These are phyloP conservation scores for Aaosphaeria pasadenensis DNA, from an alignment of 2,329 filamentous ascomycete species.

Conservation along the genomic window DNA sequence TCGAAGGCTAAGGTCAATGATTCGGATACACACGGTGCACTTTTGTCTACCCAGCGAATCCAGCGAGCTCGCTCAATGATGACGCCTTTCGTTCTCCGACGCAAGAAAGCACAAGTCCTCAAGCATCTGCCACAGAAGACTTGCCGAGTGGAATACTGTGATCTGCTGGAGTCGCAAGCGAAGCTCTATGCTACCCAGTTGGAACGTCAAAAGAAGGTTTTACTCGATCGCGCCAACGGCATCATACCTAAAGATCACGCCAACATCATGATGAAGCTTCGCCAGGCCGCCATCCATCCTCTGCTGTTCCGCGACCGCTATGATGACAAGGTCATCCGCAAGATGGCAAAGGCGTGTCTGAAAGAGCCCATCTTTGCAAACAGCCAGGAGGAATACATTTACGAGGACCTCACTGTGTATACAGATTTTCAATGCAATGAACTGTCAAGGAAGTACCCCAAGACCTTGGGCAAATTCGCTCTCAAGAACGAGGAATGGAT, in stretches of 20 bases:
- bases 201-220: slow-evolving; percentile 57
- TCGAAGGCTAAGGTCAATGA: slow-evolving; percentile 85
- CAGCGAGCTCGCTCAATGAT: slow-evolving; percentile 85
- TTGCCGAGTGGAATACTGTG: slow-evolving; percentile 74
- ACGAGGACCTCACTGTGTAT: slow-evolving; percentile 53
- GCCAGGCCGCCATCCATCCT: slow-evolving; percentile 89
- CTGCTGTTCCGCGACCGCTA: slow-evolving; percentile 83
- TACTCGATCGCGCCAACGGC: slow-evolving; percentile 57
- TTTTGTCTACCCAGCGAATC: slow-evolving; percentile 85
- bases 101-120: slow-evolving; percentile 90
- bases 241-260: slow-evolving; percentile 54
- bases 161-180: slow-evolving; percentile 70
- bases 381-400: slow-evolving; percentile 52
- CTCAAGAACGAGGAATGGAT: slow-evolving; percentile 63
- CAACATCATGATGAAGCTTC: slow-evolving; percentile 76
- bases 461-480: slow-evolving; percentile 53
- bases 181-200: slow-evolving; percentile 71
- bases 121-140: slow-evolving; percentile 78
- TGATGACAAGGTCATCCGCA: slow-evolving; percentile 67
- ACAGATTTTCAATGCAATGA: slow-evolving; percentile 62
- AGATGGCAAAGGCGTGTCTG: slow-evolving; percentile 76
- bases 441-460: slow-evolving; percentile 53
- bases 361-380: slow-evolving; percentile 59
- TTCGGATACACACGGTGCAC: slow-evolving; percentile 66
- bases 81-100: slow-evolving; percentile 88